These are phyloP conservation scores for Rubroboletus satanas DNA, from an alignment of 768 basidiomycete species.

Conservation along the genomic window DNA sequence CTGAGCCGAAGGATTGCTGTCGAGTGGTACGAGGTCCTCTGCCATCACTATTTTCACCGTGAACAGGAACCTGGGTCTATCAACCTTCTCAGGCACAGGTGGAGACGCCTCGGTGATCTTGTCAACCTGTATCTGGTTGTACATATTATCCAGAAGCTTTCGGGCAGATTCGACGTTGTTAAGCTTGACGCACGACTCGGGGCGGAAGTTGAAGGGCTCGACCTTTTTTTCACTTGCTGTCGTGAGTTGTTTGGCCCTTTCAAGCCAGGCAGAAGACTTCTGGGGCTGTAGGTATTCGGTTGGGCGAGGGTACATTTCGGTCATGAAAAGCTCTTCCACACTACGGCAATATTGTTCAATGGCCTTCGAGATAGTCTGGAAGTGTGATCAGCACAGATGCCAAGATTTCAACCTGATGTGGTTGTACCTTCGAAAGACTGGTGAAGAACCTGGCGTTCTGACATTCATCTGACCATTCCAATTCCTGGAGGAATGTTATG, in stretches of 20 bases:
- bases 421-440: slow-evolving; percentile 73
- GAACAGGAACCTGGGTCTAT: slow-evolving; percentile 74
- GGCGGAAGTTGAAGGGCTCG: slow-evolving; percentile 91
- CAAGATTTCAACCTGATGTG: not conserved
- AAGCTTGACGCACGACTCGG: slow-evolving; percentile 93
- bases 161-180: slow-evolving; percentile 96
- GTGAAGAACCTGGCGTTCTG: slow-evolving; percentile 91
- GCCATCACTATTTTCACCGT: slow-evolving; percentile 92
- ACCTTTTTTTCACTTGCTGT: slow-evolving; percentile 83
- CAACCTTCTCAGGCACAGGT: slow-evolving; percentile 67
- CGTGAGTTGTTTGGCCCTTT: slow-evolving; percentile 77
- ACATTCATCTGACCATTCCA: slow-evolving; percentile 90
- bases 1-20: slow-evolving; percentile 71
- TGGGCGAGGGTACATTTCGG: slow-evolving; percentile 91
- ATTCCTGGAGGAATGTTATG: slow-evolving; percentile 78
- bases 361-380: slow-evolving; percentile 84
- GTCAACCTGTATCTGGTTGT: slow-evolving; percentile 87
- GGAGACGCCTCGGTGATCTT: slow-evolving; percentile 67
- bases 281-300: slow-evolving; percentile 77
- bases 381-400: not conserved
- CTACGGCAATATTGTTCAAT: slow-evolving; percentile 88
- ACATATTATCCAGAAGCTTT: slow-evolving; percentile 89
- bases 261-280: slow-evolving; percentile 85
- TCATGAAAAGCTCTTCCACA: slow-evolving; percentile 85
- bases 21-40: slow-evolving; percentile 77